A percentile compares a stretch with the other conserved stretches of the same genome.
Conservation (phyloP, 805 yeast genomes). For the Ogataea methylovora region DNA sequence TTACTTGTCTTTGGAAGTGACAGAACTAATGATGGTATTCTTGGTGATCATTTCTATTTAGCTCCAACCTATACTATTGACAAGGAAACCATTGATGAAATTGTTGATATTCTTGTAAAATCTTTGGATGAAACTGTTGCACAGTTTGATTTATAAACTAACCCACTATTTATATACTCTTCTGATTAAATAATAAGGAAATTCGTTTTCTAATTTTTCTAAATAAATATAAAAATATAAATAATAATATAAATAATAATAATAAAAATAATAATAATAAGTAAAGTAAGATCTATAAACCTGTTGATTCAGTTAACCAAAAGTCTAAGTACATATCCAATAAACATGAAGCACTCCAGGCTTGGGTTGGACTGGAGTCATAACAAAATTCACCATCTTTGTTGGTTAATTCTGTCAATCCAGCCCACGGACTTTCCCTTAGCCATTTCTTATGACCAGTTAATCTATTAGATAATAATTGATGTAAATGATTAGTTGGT, state of each 20-base stretch:
- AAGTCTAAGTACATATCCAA: conserved; percentile 71
- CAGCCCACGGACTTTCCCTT: conserved; percentile 80
- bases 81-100: conserved; percentile 26
- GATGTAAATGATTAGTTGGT: conserved; percentile 47
- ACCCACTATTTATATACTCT: too few relatives aligned
- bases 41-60: conserved; percentile 38
- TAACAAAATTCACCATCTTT: conserved; percentile 73
- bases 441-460: conserved; percentile 66
- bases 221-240: too few relatives aligned
- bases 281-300: neutral
- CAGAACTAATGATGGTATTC: conserved; percentile 30
- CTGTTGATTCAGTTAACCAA: conserved; percentile 29
- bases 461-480: conserved; percentile 53
- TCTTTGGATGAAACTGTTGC: conserved; percentile 5
- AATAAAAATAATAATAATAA: neutral
- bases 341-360: conserved; percentile 89
- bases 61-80: conserved; percentile 38
- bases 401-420: conserved; percentile 86
- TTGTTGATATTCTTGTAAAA: conserved; percentile 7
- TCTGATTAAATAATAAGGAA: too few relatives aligned
- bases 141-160: neutral
- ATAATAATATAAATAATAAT: neutral
- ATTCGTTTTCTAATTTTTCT: too few relatives aligned
- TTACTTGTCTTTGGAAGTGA: conserved; percentile 31
- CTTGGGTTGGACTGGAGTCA: conserved; percentile 94